Conservation (phyloP, 176 grass and related monocot genomes). For the Oryza nivara region DNA sequence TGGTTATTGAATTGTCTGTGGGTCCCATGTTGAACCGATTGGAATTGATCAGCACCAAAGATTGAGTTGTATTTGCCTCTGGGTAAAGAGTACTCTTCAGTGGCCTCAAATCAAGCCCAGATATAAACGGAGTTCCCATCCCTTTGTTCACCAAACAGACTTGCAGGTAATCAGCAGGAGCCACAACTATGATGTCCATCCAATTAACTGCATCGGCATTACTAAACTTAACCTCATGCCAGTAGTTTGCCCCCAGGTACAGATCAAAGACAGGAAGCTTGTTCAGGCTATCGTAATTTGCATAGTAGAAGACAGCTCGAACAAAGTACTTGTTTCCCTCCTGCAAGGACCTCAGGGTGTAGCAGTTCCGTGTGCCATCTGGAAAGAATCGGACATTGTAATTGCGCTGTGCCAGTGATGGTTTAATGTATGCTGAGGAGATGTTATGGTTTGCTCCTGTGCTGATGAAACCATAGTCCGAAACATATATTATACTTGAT, state of each 20-base stretch:
- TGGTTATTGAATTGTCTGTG: no score
- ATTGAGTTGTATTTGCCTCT: no score
- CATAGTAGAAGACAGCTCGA: slow-evolving; percentile 54
- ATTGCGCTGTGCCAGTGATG: not conserved
- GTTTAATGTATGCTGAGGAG: slow-evolving; percentile 20
- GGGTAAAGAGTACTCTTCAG: no score
- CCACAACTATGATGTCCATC: no score
- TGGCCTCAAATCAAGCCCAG: no score
- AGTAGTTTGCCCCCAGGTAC: slow-evolving; percentile 53
- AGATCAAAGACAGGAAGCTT: slow-evolving; percentile 54
- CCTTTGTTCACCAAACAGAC: no score
- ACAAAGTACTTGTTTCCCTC: slow-evolving; percentile 55
- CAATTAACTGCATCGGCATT: no score
- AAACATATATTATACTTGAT: slow-evolving; percentile 45
- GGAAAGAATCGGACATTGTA: slow-evolving; percentile 46
- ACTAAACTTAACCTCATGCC: slow-evolving; percentile 13
- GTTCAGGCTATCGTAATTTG: slow-evolving; percentile 56
- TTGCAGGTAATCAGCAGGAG: no score
- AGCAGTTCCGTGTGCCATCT: slow-evolving; percentile 51
- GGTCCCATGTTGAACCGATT: no score
- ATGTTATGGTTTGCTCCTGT: slow-evolving; percentile 54
- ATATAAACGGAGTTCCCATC: no score
- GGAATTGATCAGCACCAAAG: no score
- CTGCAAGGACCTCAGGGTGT: slow-evolving; percentile 50
- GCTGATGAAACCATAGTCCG: slow-evolving; percentile 57